A percentile compares a stretch with the other conserved stretches of the same genome.
These are phyloP conservation scores for Clohesyomyces aquaticus DNA, from an alignment of 495 filamentous ascomycete species.

Conservation along the genomic window DNA sequence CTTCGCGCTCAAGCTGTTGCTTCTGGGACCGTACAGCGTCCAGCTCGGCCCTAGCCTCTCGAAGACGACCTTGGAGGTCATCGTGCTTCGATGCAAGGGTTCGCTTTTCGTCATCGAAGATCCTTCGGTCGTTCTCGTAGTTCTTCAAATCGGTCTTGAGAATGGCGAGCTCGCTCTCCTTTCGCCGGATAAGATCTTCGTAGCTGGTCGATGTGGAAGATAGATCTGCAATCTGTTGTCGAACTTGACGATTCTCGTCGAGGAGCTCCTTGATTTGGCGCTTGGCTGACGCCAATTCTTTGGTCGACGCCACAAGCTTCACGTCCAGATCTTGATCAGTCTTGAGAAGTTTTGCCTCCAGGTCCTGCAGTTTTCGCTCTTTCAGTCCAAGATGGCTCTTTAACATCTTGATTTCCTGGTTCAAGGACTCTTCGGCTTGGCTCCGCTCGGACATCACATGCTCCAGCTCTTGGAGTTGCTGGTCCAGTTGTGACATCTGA, in stretches of 20 bases:
- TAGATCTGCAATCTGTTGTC: constrained; percentile 83
- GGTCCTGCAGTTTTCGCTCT: constrained; percentile 85
- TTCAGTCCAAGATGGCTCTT: constrained; percentile 88
- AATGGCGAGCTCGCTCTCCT: constrained; percentile 89
- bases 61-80: constrained; percentile 73
- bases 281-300: constrained; percentile 73
- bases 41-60: constrained; percentile 83
- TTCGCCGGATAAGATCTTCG: constrained; percentile 87
- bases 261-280: constrained; percentile 73
- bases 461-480: constrained; percentile 67
- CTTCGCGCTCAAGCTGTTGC: constrained; percentile 80
- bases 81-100: constrained; percentile 75
- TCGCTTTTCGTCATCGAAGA: constrained; percentile 74
- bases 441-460: constrained; percentile 68
- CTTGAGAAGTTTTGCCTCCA: constrained; percentile 82
- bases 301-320: constrained; percentile 79
- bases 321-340: constrained; percentile 88
- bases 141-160: constrained; percentile 81
- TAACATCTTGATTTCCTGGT: constrained; percentile 85
- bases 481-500: constrained; percentile 69
- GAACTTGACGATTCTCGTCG: constrained; percentile 80
- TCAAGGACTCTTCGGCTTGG: constrained; percentile 70
- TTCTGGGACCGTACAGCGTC: constrained; percentile 86
- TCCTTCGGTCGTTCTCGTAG: constrained; percentile 73
- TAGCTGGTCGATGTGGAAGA: constrained; percentile 92